These are phyloP conservation scores for Apiospora arundinis DNA, from an alignment of 2,329 filamentous ascomycete genomes.

Conservation along the genomic window DNA sequence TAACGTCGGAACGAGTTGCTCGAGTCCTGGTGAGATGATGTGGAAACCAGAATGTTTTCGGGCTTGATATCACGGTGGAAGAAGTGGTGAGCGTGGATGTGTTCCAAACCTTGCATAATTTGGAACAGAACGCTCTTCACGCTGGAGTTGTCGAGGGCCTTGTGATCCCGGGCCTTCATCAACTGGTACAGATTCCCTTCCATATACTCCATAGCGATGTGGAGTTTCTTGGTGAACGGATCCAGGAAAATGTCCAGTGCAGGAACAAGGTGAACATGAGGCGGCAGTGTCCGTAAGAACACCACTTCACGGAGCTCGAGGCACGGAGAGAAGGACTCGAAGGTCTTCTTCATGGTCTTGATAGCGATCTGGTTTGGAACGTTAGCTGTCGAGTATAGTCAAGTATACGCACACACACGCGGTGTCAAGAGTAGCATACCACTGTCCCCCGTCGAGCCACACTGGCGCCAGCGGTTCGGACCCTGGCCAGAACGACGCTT, in stretches of 20 bases:
- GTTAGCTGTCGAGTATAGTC: neutral
- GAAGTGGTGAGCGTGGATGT: slow-evolving; percentile 96
- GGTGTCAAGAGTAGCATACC: slow-evolving; percentile 63
- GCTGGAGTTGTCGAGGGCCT: slow-evolving; percentile 84
- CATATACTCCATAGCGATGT: slow-evolving; percentile 99
- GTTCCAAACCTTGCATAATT: slow-evolving; percentile 93
- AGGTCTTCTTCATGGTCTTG: slow-evolving; percentile 99
- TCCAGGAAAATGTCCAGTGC: slow-evolving; percentile 98
- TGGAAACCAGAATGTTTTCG: slow-evolving; percentile 97
- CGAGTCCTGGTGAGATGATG: slow-evolving; percentile 82
- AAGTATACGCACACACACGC: neutral
- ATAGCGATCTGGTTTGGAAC: slow-evolving; percentile 81
- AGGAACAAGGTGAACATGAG: slow-evolving; percentile 92
- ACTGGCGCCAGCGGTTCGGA: slow-evolving; percentile 86
- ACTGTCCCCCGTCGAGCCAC: slow-evolving; percentile 90
- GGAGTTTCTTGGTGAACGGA: slow-evolving; percentile 92
- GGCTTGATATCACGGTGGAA: slow-evolving; percentile 99
- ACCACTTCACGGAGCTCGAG: slow-evolving; percentile 96
- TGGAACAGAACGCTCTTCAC: slow-evolving; percentile 99
- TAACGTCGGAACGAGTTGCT: slow-evolving; percentile 89
- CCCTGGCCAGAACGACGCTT: slow-evolving; percentile 89
- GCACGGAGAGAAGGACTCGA: slow-evolving; percentile 89
- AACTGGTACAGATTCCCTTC: slow-evolving; percentile 98
- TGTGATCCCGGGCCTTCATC: slow-evolving; percentile 98
- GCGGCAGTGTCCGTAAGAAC: slow-evolving; percentile 87